phyloP scores from a whole-genome alignment of 257 asterid species.

The Voacanga thouarsii region DNA sequence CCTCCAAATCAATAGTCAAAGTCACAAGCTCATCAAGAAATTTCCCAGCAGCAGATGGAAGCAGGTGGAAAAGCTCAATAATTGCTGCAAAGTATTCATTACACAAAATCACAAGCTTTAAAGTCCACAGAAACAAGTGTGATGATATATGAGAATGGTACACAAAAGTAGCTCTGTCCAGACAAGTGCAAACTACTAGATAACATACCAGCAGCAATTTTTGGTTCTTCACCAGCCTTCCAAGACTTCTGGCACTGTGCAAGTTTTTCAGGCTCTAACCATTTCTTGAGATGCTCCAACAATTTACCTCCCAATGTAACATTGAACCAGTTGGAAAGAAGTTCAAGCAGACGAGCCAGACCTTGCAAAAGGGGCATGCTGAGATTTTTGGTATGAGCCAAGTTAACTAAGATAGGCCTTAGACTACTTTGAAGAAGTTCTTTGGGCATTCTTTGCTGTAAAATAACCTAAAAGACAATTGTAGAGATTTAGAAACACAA shows the following conservation, averaged over 20 bases:
- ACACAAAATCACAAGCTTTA: slow-evolving; percentile 16
- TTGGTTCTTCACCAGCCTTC: slow-evolving; percentile 99
- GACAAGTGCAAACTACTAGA: slow-evolving; percentile 3
- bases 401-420: slow-evolving; percentile 93
- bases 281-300: slow-evolving; percentile 97
- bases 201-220: slow-evolving; percentile 94
- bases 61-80: slow-evolving; percentile 97
- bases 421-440: slow-evolving; percentile 98
- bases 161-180: not conserved
- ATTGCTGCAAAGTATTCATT: slow-evolving; percentile 64
- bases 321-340: slow-evolving; percentile 96
- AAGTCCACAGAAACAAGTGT: slow-evolving; percentile 3
- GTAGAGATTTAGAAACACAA: slow-evolving; percentile 3
- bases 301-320: slow-evolving; percentile 97
- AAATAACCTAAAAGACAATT: slow-evolving; percentile 62
- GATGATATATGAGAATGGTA: slow-evolving; percentile 1
- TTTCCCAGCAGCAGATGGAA: slow-evolving; percentile 97
- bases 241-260: slow-evolving; percentile 94
- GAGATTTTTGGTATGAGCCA: slow-evolving; percentile 97
- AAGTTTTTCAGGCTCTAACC: slow-evolving; percentile 99
- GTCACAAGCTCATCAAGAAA: slow-evolving; percentile 98
- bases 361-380: slow-evolving; percentile 99
- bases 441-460: slow-evolving; percentile 96
- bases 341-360: slow-evolving; percentile 96
- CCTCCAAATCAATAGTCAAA: slow-evolving; percentile 93